Conservation (phyloP, 257 asterid species). For the Linaria vulgaris region DNA sequence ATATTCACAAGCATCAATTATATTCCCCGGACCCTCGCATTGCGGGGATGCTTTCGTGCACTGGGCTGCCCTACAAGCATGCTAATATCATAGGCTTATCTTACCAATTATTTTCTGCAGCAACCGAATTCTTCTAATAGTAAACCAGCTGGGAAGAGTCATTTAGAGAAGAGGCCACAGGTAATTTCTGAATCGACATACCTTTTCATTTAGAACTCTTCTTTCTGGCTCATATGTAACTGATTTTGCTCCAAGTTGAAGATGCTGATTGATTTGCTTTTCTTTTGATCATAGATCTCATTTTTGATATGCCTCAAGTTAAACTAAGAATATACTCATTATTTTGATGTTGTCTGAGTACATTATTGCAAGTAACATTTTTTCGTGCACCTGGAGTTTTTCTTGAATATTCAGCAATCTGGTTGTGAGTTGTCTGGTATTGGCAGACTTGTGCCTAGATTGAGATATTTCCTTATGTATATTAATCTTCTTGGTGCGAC, state of each 20-base stretch:
- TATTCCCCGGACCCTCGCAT: too few species aligned
- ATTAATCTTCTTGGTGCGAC: neutral
- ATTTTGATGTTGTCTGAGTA: conserved; percentile 1
- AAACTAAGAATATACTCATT: neutral
- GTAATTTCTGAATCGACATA: conserved; percentile 28
- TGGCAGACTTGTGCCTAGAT: neutral
- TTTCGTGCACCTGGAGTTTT: neutral
- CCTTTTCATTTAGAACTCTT: conserved; percentile 6
- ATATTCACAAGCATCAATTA: too few species aligned
- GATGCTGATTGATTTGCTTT: neutral
- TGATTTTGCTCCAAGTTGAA: neutral
- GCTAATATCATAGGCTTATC: too few species aligned
- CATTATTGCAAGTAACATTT: neutral
- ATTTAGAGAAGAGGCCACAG: conserved; percentile 54
- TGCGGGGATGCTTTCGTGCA: too few species aligned
- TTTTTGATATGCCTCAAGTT: neutral
- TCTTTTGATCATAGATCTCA: conserved; percentile 1
- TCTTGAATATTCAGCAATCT: neutral
- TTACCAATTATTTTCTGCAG: conserved; percentile 35
- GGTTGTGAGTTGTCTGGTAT: neutral
- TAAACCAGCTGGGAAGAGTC: conserved; percentile 44
- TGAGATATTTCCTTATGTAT: neutral
- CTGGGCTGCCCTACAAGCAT: too few species aligned
- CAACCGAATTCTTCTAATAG: conserved; percentile 54
- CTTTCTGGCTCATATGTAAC: conserved; percentile 3